These are phyloP conservation scores for Cokeromyces recurvatus DNA, from an alignment of 371 early-diverging fungal genomes.

Conservation along the genomic window DNA sequence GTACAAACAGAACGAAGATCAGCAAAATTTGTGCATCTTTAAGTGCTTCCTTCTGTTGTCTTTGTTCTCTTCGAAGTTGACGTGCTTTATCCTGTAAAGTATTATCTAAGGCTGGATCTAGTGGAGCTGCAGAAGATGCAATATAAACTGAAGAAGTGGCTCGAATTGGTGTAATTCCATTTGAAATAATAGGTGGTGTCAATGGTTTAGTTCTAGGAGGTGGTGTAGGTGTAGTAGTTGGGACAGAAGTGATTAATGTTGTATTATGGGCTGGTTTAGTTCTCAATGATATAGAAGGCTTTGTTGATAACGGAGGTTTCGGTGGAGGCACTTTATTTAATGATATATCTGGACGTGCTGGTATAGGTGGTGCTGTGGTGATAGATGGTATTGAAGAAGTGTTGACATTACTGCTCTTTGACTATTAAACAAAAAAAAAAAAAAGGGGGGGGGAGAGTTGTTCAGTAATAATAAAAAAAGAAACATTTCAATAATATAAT, in stretches of 20 bases:
- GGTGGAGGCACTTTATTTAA: slow-evolving; percentile 30
- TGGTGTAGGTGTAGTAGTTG: slow-evolving; percentile 3
- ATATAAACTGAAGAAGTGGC: slow-evolving; percentile 16
- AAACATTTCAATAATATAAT: no score
- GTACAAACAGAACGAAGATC: slow-evolving; percentile 85
- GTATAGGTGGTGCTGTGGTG: slow-evolving; percentile 29
- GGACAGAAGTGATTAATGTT: no score
- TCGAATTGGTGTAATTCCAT: no score
- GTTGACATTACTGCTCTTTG: no score
- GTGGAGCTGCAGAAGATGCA: slow-evolving; percentile 23
- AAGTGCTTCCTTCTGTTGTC: slow-evolving; percentile 17
- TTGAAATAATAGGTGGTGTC: no score
- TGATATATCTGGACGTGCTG: slow-evolving; percentile 25
- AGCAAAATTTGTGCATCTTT: slow-evolving; percentile 70
- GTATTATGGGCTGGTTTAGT: not conserved
- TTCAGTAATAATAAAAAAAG: no score
- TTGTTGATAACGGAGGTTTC: slow-evolving; percentile 25
- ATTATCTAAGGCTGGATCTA: slow-evolving; percentile 38
- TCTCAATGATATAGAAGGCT: slow-evolving; percentile 11
- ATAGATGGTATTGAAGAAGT: slow-evolving; percentile 21
- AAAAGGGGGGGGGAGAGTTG: no score
- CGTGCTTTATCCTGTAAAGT: slow-evolving; percentile 12
- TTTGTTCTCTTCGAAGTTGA: slow-evolving; percentile 19
- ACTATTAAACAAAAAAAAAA: no score
- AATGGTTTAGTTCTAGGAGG: slow-evolving; percentile 22